Evolutionary conservation across 331 rosid species (phyloP), one percentile per base, ranked within the genome.

Genomic region (Pyracantha coccinea): DNA sequence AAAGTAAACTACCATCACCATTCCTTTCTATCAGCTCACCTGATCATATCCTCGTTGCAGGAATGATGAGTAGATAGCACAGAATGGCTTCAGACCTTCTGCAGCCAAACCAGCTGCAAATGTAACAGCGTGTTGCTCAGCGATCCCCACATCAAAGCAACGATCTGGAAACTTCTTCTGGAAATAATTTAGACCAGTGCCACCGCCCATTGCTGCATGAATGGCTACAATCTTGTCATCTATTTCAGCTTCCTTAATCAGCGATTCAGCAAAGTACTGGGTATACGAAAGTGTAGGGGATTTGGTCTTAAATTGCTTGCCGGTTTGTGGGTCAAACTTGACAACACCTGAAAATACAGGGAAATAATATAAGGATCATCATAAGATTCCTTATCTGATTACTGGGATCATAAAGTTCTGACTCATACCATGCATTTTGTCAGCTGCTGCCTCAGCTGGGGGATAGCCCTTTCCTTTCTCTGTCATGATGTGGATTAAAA

Each of bases 161-260:
- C 97, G 93, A 0, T 89, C 85, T 2, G 98, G 98, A 58, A 89
- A 93, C 76, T 35, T 86, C 76, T 93, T 93, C 70, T 88, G 93
- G 87, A 93, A 93, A 78, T 89, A 88, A 69, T 91, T 88, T 59
- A 93, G 88, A 74, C 96, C 97, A 11, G 98, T 93, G 4, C 96
- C 98, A 38, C 93, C 93, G 27, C 92, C 97, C 97, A 91, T 93
- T 72, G 97, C 98, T 47, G 98, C 98, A 61, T 93, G 98, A 73
- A 93, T 89, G 14, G 89, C 98, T 28, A 93, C 97, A 31, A 93
- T 83, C 71, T 84, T 88, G 2, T 69, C 86, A 73, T 93, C 98
- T 12, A 20, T 2, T 83, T 93, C 93, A 2, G 98, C 98, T 85
- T 91, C 98, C 73, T 88, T 88, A 75, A 93, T 89, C 57, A 93